Percentiles rank a stretch among this genome's conserved stretches.
These are phyloP conservation scores for Mycosphaerella sp. DNA, from an alignment of 2,329 filamentous ascomycete species.

Conservation along the genomic window DNA sequence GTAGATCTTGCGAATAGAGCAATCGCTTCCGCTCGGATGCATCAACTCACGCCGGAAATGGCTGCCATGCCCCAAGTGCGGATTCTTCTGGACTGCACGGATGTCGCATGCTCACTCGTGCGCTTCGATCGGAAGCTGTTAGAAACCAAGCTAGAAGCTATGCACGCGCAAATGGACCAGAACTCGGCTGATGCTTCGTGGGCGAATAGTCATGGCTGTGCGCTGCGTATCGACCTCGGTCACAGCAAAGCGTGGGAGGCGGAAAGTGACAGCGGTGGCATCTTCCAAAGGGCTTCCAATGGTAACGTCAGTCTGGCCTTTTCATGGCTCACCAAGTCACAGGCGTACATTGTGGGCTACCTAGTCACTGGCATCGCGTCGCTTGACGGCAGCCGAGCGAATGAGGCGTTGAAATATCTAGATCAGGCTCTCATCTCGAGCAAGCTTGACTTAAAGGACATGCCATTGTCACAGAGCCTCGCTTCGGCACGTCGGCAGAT, in stretches of 20 bases:
- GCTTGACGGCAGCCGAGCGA: constrained; percentile 48
- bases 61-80: constrained; percentile 60
- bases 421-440: constrained; percentile 50
- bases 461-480: constrained; percentile 25
- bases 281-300: constrained; percentile 36
- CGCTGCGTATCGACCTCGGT: constrained; percentile 39
- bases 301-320: constrained; percentile 46
- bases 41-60: constrained; percentile 58
- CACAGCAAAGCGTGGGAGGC: constrained; percentile 31
- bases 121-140: constrained; percentile 54
- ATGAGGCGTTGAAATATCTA: constrained; percentile 52
- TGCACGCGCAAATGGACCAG: constrained; percentile 59
- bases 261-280: constrained; percentile 39
- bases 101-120: constrained; percentile 63
- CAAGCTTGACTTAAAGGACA: constrained; percentile 12
- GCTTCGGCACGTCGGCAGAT: constrained; percentile 48
- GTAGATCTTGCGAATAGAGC: constrained; percentile 66
- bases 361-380: constrained; percentile 52
- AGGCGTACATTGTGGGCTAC: constrained; percentile 55
- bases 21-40: constrained; percentile 65
- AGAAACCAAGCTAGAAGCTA: constrained; percentile 52
- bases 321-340: constrained; percentile 54
- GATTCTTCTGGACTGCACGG: constrained; percentile 59
- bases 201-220: constrained; percentile 30
- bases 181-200: constrained; percentile 34